Base-by-base conservation (phyloP, 306 rosid species). In the Purshia tridentata region DNA sequence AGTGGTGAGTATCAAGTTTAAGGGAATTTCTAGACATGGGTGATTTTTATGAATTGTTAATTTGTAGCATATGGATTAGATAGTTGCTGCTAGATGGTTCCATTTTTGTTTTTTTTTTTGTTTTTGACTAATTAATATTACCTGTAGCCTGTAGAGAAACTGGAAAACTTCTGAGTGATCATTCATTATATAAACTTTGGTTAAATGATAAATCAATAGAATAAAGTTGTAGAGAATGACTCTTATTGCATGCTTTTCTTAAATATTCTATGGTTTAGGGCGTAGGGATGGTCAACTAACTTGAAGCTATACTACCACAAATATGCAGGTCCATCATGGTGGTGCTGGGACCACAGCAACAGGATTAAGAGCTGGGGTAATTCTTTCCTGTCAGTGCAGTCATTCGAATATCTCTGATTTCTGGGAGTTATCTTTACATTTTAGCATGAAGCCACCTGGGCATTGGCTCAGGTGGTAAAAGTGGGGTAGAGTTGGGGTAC, bases 281-380 rank as follows among this genome's bases (percentile, higher is more conserved):
- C 18, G 0, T 53, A 14, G 58, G 11, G 18, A 4, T 49, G 54
- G 20, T 68, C 20, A 5, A 15, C 40, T 70, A 61, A 64, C 72
- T 22, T 29, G 69, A 53, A 46, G 46, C 22, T 52, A 16, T 42
- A 46, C 48, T 73, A 52, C 29, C 35, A 20, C 8, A 46, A 56
- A 53, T 49, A 66, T 86, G 90, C 90, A 91, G 98, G 96, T 94
- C 72, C 99, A 94, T 85, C 99, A 94, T 48, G 99, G 99, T 39
- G 99, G 99, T 72, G 97, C 99, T 23, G 99, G 99, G 73, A 94
- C 99, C 63, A 91, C 99, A 0, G 96, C 97, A 67, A 88, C 99
- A 35, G 99, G 96, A 80, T 82, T 94, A 64, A 91, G 72, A 84
- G 95, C 99, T 3, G 97, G 95, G 97, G 99, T 94, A 94, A 76